These are phyloP conservation scores for Cladosporium sphaerospermum DNA, from an alignment of 2,329 filamentous ascomycete species.

Conservation along the genomic window DNA sequence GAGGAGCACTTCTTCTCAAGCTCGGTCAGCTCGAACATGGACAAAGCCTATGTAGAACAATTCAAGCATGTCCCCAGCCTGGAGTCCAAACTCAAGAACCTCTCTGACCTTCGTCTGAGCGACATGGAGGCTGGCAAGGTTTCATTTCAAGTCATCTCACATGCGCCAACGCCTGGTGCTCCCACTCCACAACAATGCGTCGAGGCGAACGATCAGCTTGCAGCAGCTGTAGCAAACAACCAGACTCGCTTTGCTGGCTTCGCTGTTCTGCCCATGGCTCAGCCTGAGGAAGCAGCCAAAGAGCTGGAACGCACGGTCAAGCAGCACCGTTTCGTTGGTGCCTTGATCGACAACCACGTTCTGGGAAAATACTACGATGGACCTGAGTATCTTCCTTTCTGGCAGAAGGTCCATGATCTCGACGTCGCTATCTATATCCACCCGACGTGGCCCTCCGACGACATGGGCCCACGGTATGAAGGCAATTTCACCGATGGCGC, in stretches of 20 bases:
- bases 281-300: conserved; percentile 26
- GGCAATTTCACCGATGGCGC: conserved; percentile 32
- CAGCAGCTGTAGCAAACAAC: conserved; percentile 23
- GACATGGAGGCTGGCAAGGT: conserved; percentile 30
- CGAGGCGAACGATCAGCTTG: conserved; percentile 30
- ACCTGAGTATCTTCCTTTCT: conserved; percentile 26
- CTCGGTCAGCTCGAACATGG: conserved; percentile 27
- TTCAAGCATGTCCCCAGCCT: conserved; percentile 28
- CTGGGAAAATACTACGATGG: conserved; percentile 32
- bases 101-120: conserved; percentile 24
- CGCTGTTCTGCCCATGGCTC: conserved; percentile 29
- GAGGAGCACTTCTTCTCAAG: conserved; percentile 33
- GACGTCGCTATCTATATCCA: conserved; percentile 50
- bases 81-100: conserved; percentile 25
- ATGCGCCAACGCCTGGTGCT: conserved; percentile 26
- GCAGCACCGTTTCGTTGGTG: conserved; percentile 30
- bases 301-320: conserved; percentile 30
- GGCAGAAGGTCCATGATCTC: conserved; percentile 34
- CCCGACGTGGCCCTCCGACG: conserved; percentile 38
- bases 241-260: conserved; percentile 29
- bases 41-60: conserved; percentile 26
- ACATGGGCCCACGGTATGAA: conserved; percentile 29
- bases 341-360: conserved; percentile 32
- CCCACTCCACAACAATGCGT: conserved; percentile 23
- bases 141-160: conserved; percentile 31